Base-by-base conservation (phyloP, 148 eudicot species). In the Arctostaphylos glauca region DNA sequence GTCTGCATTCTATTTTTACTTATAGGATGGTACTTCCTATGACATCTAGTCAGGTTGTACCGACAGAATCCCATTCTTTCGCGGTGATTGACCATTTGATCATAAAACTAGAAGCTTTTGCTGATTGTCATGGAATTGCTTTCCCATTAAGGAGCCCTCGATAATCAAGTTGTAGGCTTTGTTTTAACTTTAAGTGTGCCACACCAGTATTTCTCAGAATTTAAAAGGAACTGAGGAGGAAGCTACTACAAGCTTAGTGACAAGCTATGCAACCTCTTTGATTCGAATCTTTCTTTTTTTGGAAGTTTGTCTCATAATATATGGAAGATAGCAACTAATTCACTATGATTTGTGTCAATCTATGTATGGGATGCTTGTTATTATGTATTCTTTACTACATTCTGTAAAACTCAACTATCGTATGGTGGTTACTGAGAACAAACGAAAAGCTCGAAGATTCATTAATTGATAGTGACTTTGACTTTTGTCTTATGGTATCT, bases 91-190 rank as follows among this genome's bases (percentile, higher is more conserved):
- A 15, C 74, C n/a, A 41, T 5, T 14, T 68, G 47, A 44, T 7
- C 41, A 3, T 72, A n/a, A 31, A 77, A 16, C 13, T 15, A 71
- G 62, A 18, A 78, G 80, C 67, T 58, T 56, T 31, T 58, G 52
- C 47, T 16, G 46, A 53, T 52, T 18, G 31, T 49, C 31, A 48
- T 41, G 49, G 10, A 64, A 46, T 50, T 62, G 19, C 25, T 46
- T 79, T 60, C 43, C 52, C 70, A 58, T 58, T 4, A 48, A 43
- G 72, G 72, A 75, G 54, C 21, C 71, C 71, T 25, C 16, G 4
- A 21, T n/a, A 14, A 80, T 64, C 10, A 23, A 64, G 58, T 64
- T 64, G 82, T 64, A 15, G 59, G 82, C 74, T 48, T 80, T 44
- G 58, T 23, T 10, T 25, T 48, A 62, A 23, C 74, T 47, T 79